Percentiles rank a stretch among this genome's conserved stretches.
Evolutionary conservation across 257 asterid genomes (phyloP).

Genomic region (Anisodus acutangulus): DNA sequence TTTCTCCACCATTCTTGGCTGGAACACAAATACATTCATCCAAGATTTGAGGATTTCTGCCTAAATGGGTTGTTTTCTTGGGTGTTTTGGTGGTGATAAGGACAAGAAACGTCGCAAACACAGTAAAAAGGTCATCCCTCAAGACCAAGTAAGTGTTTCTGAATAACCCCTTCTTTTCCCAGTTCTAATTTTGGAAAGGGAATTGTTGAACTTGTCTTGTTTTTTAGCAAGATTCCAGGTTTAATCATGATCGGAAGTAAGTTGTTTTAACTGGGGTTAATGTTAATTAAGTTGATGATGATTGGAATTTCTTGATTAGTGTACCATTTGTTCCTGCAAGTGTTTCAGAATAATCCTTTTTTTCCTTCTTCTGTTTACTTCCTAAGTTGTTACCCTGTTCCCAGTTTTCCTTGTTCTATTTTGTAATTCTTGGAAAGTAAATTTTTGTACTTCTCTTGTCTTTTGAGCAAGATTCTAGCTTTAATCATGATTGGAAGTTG

Average conservation of each 20-base stretch:
- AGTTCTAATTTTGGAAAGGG: background rate
- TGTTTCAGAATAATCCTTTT: background rate
- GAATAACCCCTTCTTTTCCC: background rate
- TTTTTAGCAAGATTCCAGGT: background rate
- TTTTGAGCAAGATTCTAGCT: too few species aligned
- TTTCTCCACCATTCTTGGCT: conserved; percentile 33
- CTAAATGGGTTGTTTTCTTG: conserved; percentile 84
- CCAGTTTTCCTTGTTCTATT: background rate
- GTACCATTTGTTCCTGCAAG: too few species aligned
- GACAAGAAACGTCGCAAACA: conserved; percentile 60
- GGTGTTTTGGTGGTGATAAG: conserved; percentile 81
- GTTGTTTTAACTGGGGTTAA: background rate
- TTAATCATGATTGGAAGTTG: background rate
- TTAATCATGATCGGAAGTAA: background rate
- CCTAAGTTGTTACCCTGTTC: background rate
- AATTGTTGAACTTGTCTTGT: background rate
- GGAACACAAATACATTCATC: conserved; percentile 9
- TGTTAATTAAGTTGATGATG: background rate
- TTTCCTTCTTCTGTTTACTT: too few species aligned
- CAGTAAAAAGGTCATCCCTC: conserved; percentile 59
- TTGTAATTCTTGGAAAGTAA: too few species aligned
- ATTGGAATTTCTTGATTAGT: background rate
- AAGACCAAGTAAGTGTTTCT: conserved; percentile 51
- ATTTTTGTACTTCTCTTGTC: too few species aligned
- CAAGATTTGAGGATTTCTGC: background rate